Percentiles rank a stretch among this genome's conserved stretches.
These are phyloP conservation scores for Galeopsis tetrahit DNA, from an alignment of 257 asterid genomes.

Conservation along the genomic window DNA sequence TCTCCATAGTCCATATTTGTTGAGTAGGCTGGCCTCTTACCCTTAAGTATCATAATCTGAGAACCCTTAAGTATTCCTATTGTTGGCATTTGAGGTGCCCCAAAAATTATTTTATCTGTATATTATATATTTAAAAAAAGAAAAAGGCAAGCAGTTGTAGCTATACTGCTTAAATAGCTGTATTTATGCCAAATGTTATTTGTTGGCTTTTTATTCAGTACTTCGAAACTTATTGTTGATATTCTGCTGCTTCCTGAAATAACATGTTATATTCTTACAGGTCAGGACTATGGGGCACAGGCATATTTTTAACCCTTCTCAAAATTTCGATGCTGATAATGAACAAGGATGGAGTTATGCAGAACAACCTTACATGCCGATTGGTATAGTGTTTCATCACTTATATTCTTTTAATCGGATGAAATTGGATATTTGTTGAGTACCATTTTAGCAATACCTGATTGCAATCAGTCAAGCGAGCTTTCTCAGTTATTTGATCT, in stretches of 20 bases:
- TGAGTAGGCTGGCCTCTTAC: background rate
- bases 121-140: background rate
- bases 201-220: constrained; percentile 7
- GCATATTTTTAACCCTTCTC: constrained; percentile 61
- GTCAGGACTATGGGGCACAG: constrained; percentile 66
- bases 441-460: constrained; percentile 7
- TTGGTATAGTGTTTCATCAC: constrained; percentile 45
- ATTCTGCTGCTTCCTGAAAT: constrained; percentile 25
- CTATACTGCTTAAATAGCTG: background rate
- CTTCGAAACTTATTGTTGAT: background rate
- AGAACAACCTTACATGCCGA: constrained; percentile 63
- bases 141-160: background rate
- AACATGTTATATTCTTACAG: constrained; percentile 25
- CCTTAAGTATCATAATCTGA: constrained; percentile 1
- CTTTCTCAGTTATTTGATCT: constrained; percentile 17
- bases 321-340: constrained; percentile 53
- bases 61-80: constrained; percentile 16
- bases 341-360: constrained; percentile 65
- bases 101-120: background rate
- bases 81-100: constrained; percentile 6
- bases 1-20: background rate
- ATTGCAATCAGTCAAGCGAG: background rate
- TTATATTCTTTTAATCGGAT: background rate
- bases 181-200: constrained; percentile 6
- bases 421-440: background rate